These are phyloP conservation scores for Beta macrorhiza DNA, from an alignment of 179 eudicot species.

Conservation along the genomic window DNA sequence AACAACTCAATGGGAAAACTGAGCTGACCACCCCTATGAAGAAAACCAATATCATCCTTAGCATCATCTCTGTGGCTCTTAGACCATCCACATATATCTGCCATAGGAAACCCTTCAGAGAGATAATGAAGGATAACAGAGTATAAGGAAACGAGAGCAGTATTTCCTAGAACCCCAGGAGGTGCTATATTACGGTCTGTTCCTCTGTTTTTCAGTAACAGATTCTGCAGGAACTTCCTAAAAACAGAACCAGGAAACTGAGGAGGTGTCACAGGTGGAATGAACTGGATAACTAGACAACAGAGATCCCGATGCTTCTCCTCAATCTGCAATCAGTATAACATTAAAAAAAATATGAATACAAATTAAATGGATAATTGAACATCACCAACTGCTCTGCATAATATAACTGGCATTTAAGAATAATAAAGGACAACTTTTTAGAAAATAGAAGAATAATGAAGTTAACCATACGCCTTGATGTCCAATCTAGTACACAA, in stretches of 20 bases:
- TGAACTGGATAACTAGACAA: conserved; percentile 75
- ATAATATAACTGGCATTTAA: neutral
- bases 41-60: conserved; percentile 60
- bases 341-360: neutral
- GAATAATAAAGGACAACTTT: neutral
- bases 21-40: conserved; percentile 89
- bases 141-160: conserved; percentile 78
- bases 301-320: conserved; percentile 95
- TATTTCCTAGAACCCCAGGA: conserved; percentile 73
- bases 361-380: neutral
- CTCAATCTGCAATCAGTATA: conserved; percentile 66
- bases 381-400: neutral
- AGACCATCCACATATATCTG: conserved; percentile 61
- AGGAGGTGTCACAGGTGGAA: conserved; percentile 74
- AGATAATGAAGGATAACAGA: conserved; percentile 78
- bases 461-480: neutral
- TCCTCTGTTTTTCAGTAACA: conserved; percentile 65
- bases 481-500: neutral
- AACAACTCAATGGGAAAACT: conserved; percentile 68
- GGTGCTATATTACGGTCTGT: conserved; percentile 75
- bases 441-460: neutral
- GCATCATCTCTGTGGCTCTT: conserved; percentile 44
- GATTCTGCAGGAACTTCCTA: conserved; percentile 75
- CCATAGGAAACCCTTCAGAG: conserved; percentile 78
- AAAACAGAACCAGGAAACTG: conserved; percentile 94